Base-by-base conservation (phyloP, 306 rosid genomes). In the Carpinus fangiana region DNA sequence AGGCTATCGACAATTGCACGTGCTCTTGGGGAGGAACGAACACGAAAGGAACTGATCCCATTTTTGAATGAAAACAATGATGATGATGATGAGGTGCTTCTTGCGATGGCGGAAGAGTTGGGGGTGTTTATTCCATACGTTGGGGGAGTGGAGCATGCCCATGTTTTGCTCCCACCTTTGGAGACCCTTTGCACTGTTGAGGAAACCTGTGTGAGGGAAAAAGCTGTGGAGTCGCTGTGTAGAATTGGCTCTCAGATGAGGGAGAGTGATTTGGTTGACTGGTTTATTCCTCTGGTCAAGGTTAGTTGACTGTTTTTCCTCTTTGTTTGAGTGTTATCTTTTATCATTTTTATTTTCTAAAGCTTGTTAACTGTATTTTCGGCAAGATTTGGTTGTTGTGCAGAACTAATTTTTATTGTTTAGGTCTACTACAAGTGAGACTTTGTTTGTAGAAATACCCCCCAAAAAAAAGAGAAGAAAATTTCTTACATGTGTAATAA, bases 51-150 rank as follows among this genome's bases (percentile, higher is more conserved):
- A 74, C 83, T 95, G 75, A 95, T 95, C 86, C 98, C 98, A 1
- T 95, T 95, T 84, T 78, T 95, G 73, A 88, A 87, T 55, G 97
- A 95, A 79, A 95, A 92, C 83, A 95, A 92, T 57, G 98, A 95
- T 3, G 98, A 95, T 0, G 98, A 95, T 2, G 98, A 95, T 66
- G 98, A 92, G 83, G 98, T 95, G n/a, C 98, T 95, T 86, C 98
- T 95, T 82, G 98, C 96, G 8, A 92, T 95, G 98, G 97, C 96
- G 0, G 98, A 92, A 76, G 98, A 95, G 87, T 88, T 95, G 90
- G 98, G 98, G 62, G 97, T 90, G 64, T 92, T 94, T 77, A 81
- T 89, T 83, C 97, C 98, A 12, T 92, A 92, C 86, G 98, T 94
- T 65, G 98, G 98, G 56, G 98, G 98, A 68, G 97, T 91, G 80